Evolutionary conservation across 257 asterid genomes (phyloP), one percentile per base, ranked within the genome.

Genomic region (Gentiana dahurica): DNA sequence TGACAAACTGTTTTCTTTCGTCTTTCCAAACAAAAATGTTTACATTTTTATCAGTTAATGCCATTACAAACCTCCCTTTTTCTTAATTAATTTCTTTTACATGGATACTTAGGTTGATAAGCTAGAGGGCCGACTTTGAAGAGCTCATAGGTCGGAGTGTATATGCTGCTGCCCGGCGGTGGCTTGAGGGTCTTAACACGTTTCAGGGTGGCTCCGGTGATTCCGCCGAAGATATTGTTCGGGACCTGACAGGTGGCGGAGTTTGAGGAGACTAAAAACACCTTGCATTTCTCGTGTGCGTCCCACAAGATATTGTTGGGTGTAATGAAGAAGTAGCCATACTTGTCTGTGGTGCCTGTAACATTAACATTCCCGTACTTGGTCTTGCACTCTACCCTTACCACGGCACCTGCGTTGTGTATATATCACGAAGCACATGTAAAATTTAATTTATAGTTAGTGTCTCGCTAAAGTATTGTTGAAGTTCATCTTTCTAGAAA

Each of bases 41-140:
- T 15, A 15, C 24, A 15, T 15, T 15, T 15, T 15, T 15, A 15
- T 15, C 24, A 15, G 24, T 15, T 15, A 15, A 15, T 15, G 24
- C 24, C 24, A 15, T 15, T 15, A 15, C 24, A 15, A 15, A 15
- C 24, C 24, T 15, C 0, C 24, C 24, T 15, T 15, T 0, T 15
- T 15, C 0, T 0, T 15, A 15, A 15, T 15, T 15, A 15, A 15
- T 15, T 15, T 15, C 24, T 15, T 15, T 15, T 44, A 36, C 94
- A 81, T 3, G 82, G 77, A 50, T 66, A 2, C 12, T 71, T 73
- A 1, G 93, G 72, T 3, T 81, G 86, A 53, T 66, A 86, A n/a
- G 94, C 95, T 38, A 86, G 79, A 36, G 95, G 95, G 0, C 85
- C 94, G 0, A 86, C 94, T 5, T 73, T 65, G 70, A 69, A 86